Evolutionary conservation across 768 basidiomycete genomes (phyloP), one percentile per base, ranked within the genome.

Genomic region (Scleroderma citrinum): DNA sequence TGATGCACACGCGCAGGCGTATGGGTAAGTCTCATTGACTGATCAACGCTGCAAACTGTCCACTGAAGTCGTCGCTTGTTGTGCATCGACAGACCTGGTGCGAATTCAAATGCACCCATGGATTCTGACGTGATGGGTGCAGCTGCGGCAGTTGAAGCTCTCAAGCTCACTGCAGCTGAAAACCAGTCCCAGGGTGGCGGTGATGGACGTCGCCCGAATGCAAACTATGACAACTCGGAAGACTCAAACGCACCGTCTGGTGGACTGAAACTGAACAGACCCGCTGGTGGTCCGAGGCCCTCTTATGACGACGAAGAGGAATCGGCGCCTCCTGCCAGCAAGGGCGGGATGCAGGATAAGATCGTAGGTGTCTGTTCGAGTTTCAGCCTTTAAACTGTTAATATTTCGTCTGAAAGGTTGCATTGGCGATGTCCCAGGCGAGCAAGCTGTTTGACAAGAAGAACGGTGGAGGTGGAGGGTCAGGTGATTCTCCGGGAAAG

Each of bases 381-480:
- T 49, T 23, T 19, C 5, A 21, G 31, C 5, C 5, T 21, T 20
- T n/a, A n/a, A n/a, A n/a, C 13, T 24, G 5, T 19, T 34, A 32
- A 49, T 32, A 7, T 34, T 24, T 21, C 21, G n/a, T 35, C 30
- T 13, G 8, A 34, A 7, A 65, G 64, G 56, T 66, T 52, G 48
- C 54, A 0, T 52, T 66, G 16, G 64, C 64, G n/a, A 66, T 66
- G 64, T 52, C 66, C 3, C 62, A 68, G 0, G 64, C 64, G 2
- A 62, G 64, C 1, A 66, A 64, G 31, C 7, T 66, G 29, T 66
- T 66, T 20, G 64, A 66, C 24, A 66, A 66, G 59, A 68, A 66
- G 55, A 63, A 59, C 14, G 52, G 43, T 10, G 36, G 40, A 24
- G 46, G 49, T n/a, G 47, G 42, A 44, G 42, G 42, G 29, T 56